A percentile compares a stretch with the other conserved stretches of the same genome.
Conservation (phyloP, 2,329 filamentous ascomycete genomes). For the Aspergillus sp. region DNA sequence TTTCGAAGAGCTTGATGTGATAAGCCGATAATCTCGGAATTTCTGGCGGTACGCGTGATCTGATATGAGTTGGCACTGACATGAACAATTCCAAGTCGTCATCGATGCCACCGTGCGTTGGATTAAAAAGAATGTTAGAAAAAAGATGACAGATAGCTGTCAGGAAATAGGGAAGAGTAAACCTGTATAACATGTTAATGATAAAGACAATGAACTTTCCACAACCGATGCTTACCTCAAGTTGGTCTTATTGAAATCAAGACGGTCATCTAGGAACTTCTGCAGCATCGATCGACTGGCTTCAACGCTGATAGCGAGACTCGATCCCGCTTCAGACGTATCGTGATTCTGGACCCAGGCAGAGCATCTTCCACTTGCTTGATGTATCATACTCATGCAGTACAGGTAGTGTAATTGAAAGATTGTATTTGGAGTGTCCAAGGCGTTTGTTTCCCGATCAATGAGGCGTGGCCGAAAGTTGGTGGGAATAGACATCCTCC, state of each 20-base stretch:
- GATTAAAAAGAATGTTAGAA: conserved; percentile 14
- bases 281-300: conserved; percentile 15
- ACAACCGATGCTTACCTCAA: background rate
- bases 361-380: conserved; percentile 14
- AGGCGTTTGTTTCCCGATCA: background rate
- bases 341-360: conserved; percentile 14
- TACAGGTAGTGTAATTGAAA: conserved; percentile 16
- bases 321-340: conserved; percentile 9
- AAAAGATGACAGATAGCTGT: conserved; percentile 12
- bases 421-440: background rate
- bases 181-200: background rate
- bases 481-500: conserved; percentile 11
- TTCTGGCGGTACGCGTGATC: conserved; percentile 1
- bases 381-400: conserved; percentile 17
- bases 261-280: conserved; percentile 1
- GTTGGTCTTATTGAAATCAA: background rate
- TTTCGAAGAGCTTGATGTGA: conserved; percentile 11
- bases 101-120: background rate
- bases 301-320: conserved; percentile 12
- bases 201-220: background rate
- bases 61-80: background rate
- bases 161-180: conserved; percentile 12
- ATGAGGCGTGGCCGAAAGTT: background rate
- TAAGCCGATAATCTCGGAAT: background rate
- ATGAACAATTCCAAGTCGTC: conserved; percentile 9